Evolutionary conservation across 2,329 filamentous ascomycete genomes (phyloP).

Genomic region (Fusarium anguioides): DNA sequence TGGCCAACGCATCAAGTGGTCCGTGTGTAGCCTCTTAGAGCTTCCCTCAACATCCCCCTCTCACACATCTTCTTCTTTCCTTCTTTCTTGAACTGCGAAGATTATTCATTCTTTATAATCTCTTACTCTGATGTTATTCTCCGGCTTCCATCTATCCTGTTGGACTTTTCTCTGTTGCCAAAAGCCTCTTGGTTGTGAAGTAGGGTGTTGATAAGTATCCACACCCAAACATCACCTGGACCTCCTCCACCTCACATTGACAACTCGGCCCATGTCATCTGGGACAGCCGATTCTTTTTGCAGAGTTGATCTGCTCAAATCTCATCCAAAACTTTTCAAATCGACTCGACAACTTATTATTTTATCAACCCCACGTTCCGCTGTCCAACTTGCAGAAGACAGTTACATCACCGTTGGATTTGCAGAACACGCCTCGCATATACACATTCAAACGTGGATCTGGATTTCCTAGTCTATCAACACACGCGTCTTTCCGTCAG

Average conservation of each 20-base stretch:
- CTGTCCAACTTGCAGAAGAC: neutral
- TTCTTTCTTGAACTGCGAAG: constrained; percentile 15
- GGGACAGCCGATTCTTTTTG: constrained; percentile 4
- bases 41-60: constrained; percentile 44
- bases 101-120: constrained; percentile 1
- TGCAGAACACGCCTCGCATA: constrained; percentile 9
- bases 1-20: constrained; percentile 58
- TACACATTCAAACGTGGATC: neutral
- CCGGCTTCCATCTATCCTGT: neutral
- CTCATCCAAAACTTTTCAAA: neutral
- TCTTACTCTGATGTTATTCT: neutral
- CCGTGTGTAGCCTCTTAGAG: constrained; percentile 53
- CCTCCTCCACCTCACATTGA: constrained; percentile 31
- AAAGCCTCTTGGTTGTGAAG: constrained; percentile 3
- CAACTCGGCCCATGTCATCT: constrained; percentile 37
- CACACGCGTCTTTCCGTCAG: constrained; percentile 14
- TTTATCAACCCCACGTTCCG: neutral
- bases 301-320: constrained; percentile 1
- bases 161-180: constrained; percentile 6
- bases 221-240: constrained; percentile 36
- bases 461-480: constrained; percentile 30
- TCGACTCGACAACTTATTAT: neutral
- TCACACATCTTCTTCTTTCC: constrained; percentile 32
- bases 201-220: constrained; percentile 36
- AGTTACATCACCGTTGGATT: neutral